Evolutionary conservation across 2,329 filamentous ascomycete species (phyloP).

Genomic region (Mollisia scopiformis): DNA sequence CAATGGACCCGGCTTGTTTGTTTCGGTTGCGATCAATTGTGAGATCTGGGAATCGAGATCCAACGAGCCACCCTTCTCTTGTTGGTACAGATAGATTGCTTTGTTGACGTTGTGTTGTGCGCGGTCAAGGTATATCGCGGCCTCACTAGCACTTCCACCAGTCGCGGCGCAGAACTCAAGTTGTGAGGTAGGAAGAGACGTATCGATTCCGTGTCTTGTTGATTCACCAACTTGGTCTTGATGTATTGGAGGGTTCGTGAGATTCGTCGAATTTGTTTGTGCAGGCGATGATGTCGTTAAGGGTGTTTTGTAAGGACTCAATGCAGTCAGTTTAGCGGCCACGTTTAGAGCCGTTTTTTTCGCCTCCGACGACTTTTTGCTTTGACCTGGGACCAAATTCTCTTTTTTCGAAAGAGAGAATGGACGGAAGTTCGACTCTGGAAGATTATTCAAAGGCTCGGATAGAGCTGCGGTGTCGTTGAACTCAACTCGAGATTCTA

Average conservation of each 20-base stretch:
- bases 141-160: background rate
- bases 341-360: conserved; percentile 12
- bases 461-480: background rate
- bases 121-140: conserved; percentile 2
- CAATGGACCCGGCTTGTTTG: background rate
- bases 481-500: no score
- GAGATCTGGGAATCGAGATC: background rate
- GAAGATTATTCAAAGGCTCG: background rate
- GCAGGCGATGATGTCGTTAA: background rate
- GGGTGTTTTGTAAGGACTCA: background rate
- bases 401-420: background rate
- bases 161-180: conserved; percentile 1
- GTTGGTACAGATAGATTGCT: conserved; percentile 1
- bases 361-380: background rate
- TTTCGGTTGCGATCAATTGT: background rate
- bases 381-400: background rate
- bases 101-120: background rate
- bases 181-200: background rate
- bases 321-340: conserved; percentile 6
- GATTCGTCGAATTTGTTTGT: background rate
- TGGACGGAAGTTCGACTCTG: background rate
- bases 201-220: conserved; percentile 2
- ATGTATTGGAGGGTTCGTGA: background rate
- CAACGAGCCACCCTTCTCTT: background rate
- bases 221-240: background rate